Evolutionary conservation across 177 flowering plant species (phyloP), one percentile per base, ranked within the genome.

Genomic region (Vitis hybrid): DNA sequence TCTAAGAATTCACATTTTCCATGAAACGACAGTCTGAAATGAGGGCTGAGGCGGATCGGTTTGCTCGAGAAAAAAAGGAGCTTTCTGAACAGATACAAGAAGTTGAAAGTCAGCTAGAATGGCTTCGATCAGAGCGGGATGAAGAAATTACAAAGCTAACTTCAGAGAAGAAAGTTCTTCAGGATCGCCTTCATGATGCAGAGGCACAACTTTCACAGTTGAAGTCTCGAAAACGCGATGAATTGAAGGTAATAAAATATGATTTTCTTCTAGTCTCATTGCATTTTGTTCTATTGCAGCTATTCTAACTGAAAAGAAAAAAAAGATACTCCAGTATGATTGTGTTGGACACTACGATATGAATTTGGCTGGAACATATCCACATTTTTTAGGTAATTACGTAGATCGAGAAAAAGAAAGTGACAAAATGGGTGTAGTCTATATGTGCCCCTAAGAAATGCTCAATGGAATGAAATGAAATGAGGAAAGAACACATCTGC

Each of bases 141-240:
- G 99, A 96, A 64, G 97, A 88, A 78, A 82, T 88, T 54, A 68
- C 83, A 50, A 96, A 92, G 78, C 88, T 91, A 21, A 74, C 77
- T 18, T 72, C 89, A 14, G 99, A 96, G 72, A 96, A 89, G 70
- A 96, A 87, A 79, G 76, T 74, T 72, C 85, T 94, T 69, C 98
- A 88, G 74, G 98, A 96, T 69, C 98, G 93, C 75, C 88, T 96
- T 61, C 90, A 91, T 82, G 99, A 94, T 82, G 90, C 94, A 54
- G 99, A 96, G 74, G 63, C 89, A 52, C 98, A 93, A 68, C 86
- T 96, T 68, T 78, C 91, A 67, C 98, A 93, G 69, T 79, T 93
- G 73, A 93, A 89, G 75, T 86, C 98, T 24, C 87, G 99, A 49
- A 94, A 96, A 76, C 93, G 97, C 55, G 99, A 96, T 82, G 99